Evolutionary conservation across 441 rosid species (phyloP), one percentile per base, ranked within the genome.

Genomic region (Gossypium davidsonii): DNA sequence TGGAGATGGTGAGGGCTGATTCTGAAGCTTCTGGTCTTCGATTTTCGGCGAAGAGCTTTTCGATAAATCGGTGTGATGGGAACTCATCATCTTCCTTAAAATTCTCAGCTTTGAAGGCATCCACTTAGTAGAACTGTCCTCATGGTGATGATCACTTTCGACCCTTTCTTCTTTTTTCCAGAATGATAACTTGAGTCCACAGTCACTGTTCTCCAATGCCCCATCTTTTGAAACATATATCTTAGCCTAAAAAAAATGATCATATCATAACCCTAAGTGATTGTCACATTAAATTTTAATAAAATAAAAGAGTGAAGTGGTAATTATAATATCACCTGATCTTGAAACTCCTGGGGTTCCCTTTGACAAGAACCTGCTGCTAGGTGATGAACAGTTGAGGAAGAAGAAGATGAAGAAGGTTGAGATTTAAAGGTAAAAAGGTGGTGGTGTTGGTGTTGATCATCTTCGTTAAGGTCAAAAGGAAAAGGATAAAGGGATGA

Each of bases 31-130:
- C 53, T 61, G 78, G 73, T 85, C 81, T 62, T 85, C 83, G 21
- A 71, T 68, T 60, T 79, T 73, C 20, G 56, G 81, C 26, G 67
- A 70, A 65, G 67, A 79, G 79, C 72, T 66, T 15, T 55, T 59
- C 14, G 78, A 17, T 49, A 56, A 42, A 49, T 49, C 76, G 0
- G 55, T 60, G 12, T 59, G 65, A 55, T 77, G 80, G 1, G 84
- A 70, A 57, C 28, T 74, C 81, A 85, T 87, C 86, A 89, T 88
- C 89, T 90, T 91, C 87, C 78, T 88, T 85, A 84, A 81, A 80
- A 91, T 73, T 87, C 96, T 89, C 94, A 91, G 85, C 88, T 93
- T 91, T 73, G 98, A 88, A 78, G 98, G 81, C 86, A 88, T 80
- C 97, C 96, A 90, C 82, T 86, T 93, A 37, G 73, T 83, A 62